phyloP scores from a whole-genome alignment of 306 rosid species.

The Vicia villosa region DNA sequence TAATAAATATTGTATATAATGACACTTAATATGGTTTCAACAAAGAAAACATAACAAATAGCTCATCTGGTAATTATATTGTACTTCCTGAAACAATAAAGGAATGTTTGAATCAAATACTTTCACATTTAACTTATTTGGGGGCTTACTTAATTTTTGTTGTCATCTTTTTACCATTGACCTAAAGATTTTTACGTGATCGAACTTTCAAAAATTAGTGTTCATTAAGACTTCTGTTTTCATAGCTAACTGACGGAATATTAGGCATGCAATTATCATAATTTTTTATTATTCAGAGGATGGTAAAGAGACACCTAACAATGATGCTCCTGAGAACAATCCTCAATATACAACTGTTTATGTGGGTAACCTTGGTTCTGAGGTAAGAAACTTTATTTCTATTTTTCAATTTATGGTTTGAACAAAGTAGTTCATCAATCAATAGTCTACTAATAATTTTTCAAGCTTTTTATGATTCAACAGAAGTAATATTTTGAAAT shows the following conservation, averaged over 20 bases:
- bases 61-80: conserved; percentile 67
- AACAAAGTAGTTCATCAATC: no score
- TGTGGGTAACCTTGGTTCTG: no score
- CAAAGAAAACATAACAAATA: no score
- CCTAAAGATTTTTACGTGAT: conserved; percentile 9
- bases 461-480: no score
- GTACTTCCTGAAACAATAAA: conserved; percentile 9
- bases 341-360: no score
- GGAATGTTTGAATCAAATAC: background rate
- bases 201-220: background rate
- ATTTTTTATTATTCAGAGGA: conserved; percentile 66
- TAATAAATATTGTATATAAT: no score
- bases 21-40: no score
- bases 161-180: conserved; percentile 1
- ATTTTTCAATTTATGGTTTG: no score
- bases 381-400: no score
- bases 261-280: conserved; percentile 16
- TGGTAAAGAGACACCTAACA: conserved; percentile 71
- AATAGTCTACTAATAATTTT: no score
- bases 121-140: background rate
- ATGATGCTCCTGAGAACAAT: no score
- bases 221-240: conserved; percentile 12
- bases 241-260: conserved; percentile 3
- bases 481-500: no score
- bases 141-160: background rate